These are phyloP conservation scores for Eutrema heterophyllum DNA, from an alignment of 345 rosid genomes.

Conservation along the genomic window DNA sequence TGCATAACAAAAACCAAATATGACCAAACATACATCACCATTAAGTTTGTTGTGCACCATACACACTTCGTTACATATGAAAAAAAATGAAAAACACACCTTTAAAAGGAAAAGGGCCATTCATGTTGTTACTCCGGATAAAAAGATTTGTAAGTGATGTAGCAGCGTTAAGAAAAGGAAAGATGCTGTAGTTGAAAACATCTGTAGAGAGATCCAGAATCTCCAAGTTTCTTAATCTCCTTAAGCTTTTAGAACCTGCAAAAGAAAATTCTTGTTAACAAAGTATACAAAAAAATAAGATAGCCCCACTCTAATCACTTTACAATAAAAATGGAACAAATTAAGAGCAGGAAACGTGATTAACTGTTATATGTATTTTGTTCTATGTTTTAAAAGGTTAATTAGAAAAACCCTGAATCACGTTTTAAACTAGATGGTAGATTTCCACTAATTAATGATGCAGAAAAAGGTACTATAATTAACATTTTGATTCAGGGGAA, in stretches of 20 bases:
- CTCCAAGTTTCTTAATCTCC: neutral
- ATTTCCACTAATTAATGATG: no score
- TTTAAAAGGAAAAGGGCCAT: neutral
- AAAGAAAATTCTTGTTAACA: neutral
- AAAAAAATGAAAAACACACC: neutral
- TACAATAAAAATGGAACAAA: no score
- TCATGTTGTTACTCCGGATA: neutral
- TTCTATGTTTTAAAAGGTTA: no score
- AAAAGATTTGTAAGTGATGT: neutral
- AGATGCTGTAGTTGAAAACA: neutral
- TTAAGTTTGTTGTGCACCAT: neutral
- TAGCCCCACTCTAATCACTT: neutral
- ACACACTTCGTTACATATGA: neutral
- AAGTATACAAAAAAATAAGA: neutral
- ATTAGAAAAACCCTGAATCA: no score
- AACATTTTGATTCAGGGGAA: neutral
- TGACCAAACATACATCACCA: neutral
- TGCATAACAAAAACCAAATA: neutral
- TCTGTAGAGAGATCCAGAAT: conserved; percentile 2
- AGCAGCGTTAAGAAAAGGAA: neutral
- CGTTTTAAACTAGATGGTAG: no score
- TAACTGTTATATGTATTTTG: no score
- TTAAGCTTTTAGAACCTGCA: neutral
- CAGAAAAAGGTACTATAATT: no score
- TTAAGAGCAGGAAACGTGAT: no score